Percentiles rank a stretch among this genome's conserved stretches.
Evolutionary conservation across 495 filamentous ascomycete genomes (phyloP).

Genomic region (Melanomma pulvis-pyrius): DNA sequence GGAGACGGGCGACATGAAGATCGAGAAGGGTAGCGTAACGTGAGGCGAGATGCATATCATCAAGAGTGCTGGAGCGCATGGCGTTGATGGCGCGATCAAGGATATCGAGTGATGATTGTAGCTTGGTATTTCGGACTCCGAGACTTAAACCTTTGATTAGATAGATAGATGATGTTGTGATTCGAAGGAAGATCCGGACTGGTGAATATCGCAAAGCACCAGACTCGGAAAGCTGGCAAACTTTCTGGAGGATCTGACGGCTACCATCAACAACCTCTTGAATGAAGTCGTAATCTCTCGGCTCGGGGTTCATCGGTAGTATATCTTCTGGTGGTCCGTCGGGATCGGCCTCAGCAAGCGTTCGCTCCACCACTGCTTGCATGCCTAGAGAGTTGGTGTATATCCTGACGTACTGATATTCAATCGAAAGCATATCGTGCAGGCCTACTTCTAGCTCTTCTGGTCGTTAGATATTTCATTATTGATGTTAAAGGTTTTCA

Average conservation of each 20-base stretch:
- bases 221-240: conserved; percentile 42
- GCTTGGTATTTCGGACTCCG: conserved; percentile 53
- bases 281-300: conserved; percentile 58
- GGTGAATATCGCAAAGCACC: conserved; percentile 52
- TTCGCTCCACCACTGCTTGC: conserved; percentile 57
- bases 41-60: conserved; percentile 58
- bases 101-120: conserved; percentile 54
- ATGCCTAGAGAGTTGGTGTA: conserved; percentile 60
- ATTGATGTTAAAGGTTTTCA: background rate
- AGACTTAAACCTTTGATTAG: conserved; percentile 58
- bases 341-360: conserved; percentile 31
- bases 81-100: conserved; percentile 54
- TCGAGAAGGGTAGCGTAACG: conserved; percentile 57
- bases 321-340: conserved; percentile 31
- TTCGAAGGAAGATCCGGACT: conserved; percentile 56
- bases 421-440: conserved; percentile 46
- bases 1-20: conserved; percentile 35
- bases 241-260: conserved; percentile 55
- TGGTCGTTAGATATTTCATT: background rate
- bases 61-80: conserved; percentile 54
- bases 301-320: conserved; percentile 37
- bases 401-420: conserved; percentile 59
- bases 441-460: conserved; percentile 31
- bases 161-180: conserved; percentile 58
- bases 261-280: conserved; percentile 60